Conservation (phyloP, 2,329 filamentous ascomycete species). For the Tolypocladium amazonense region DNA sequence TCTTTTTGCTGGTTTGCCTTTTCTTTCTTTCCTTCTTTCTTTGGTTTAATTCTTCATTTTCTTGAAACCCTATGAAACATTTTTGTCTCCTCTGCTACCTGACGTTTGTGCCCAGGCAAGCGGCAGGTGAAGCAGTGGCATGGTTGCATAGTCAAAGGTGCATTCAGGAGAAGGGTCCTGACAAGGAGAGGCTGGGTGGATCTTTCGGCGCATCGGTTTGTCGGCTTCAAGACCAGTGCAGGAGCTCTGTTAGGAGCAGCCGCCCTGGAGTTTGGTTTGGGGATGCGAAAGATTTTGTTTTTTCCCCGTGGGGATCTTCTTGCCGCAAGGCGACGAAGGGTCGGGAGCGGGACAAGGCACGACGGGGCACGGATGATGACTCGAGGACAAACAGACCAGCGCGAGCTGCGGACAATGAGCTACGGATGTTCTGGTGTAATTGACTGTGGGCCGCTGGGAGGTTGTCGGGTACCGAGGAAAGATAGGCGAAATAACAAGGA, state of each 20-base stretch:
- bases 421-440: neutral
- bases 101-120: neutral
- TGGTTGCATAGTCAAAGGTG: neutral
- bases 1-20: neutral
- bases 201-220: constrained; percentile 2
- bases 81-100: neutral
- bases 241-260: neutral
- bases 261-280: neutral
- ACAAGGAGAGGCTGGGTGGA: neutral
- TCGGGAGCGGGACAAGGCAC: neutral
- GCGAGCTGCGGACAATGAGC: neutral
- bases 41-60: neutral
- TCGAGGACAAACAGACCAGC: neutral
- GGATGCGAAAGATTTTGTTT: neutral
- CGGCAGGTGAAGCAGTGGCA: neutral
- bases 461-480: neutral
- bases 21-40: neutral
- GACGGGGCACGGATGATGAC: neutral
- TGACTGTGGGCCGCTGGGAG: neutral
- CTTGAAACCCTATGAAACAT: neutral
- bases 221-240: neutral
- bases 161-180: neutral
- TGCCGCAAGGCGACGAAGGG: constrained; percentile 1
- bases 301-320: neutral
- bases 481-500: neutral